Evolutionary conservation across 768 basidiomycete genomes (phyloP), one percentile per base, ranked within the genome.

Genomic region (Udeniomyces megalosporus): DNA sequence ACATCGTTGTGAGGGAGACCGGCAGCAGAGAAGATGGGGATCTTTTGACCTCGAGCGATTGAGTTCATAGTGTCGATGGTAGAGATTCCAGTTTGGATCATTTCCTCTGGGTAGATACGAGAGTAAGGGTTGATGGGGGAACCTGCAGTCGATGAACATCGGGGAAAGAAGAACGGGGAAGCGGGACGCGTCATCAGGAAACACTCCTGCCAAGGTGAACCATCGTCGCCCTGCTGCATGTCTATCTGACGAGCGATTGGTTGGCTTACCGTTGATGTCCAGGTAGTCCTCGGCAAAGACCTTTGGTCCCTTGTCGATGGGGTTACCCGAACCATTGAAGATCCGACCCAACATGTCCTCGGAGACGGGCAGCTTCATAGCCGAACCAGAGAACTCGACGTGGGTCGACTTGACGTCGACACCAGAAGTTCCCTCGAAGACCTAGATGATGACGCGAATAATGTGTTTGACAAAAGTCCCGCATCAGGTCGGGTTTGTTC

Each of bases 81-180:
- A 48, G 95, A 99, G 71, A 97, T 97, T 76, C 95, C 95, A 38
- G 95, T 99, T 75, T 99, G 95, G 67, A 99, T 97, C 95, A 99
- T 99, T 77, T 99, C 95, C 76, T 97, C 95, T 64, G 95, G 95
- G 77, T 99, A 97, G 77, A 96, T 97, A 73, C 95, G 91, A 48
- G 73, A 73, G 67, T 67, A 75, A 20, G 73, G 74, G 68, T 75
- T 99, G 77, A 97, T 99, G 48, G 95, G 95, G 4, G 90, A 93
- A 65, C 92, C 92, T 93, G 67, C 48, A 35, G 12, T 15, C 2
- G 32, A 34, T 53, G 34, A 42, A 14, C 57, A 31, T 47, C 24
- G 57, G 31, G 61, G 29, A 29, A 60, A 50, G n/a, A 29, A 50
- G 38, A 42, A 4, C 10, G 48, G 48, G n/a, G n/a, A n/a, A n/a